phyloP scores from a whole-genome alignment of 495 filamentous ascomycete genomes.

The Tuber microsphaerosporum region DNA sequence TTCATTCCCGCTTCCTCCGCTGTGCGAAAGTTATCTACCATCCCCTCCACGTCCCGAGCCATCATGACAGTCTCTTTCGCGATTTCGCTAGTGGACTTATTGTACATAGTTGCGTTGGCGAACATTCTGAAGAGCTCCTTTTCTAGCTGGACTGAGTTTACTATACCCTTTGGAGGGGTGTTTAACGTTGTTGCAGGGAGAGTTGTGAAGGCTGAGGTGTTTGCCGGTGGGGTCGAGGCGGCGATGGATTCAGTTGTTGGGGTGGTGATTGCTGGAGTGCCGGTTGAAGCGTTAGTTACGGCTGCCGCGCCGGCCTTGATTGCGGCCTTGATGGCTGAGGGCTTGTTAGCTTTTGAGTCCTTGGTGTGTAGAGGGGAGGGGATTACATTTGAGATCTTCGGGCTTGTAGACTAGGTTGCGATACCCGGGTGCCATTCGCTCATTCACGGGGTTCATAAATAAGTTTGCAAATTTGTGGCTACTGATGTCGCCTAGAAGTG shows the following conservation, averaged over 20 bases:
- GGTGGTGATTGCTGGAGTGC: constrained; percentile 46
- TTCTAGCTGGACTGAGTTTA: constrained; percentile 90
- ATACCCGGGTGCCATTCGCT: constrained; percentile 81
- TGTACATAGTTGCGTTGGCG: constrained; percentile 96
- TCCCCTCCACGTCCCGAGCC: constrained; percentile 46
- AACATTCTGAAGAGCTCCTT: constrained; percentile 97
- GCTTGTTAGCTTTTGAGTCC: constrained; percentile 3
- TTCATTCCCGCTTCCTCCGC: constrained; percentile 40
- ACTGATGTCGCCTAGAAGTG: constrained; percentile 76
- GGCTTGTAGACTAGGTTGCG: constrained; percentile 75
- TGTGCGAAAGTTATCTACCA: constrained; percentile 50
- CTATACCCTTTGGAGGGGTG: constrained; percentile 79
- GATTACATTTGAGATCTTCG: constrained; percentile 66
- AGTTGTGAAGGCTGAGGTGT: constrained; percentile 50
- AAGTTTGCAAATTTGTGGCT: constrained; percentile 81
- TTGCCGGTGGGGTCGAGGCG: constrained; percentile 59
- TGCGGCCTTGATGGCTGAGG: constrained; percentile 62
- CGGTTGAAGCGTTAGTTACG: constrained; percentile 40
- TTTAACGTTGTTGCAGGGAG: constrained; percentile 58
- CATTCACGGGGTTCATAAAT: constrained; percentile 75
- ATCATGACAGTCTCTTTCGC: constrained; percentile 40
- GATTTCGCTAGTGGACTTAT: constrained; percentile 46
- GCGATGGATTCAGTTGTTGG: constrained; percentile 52
- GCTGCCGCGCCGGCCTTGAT: constrained; percentile 52
- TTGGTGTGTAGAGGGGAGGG: neutral